Evolutionary conservation across 805 yeast genomes (phyloP), one percentile per base, ranked within the genome.

Genomic region (Dipodascopsis uninucleata): DNA sequence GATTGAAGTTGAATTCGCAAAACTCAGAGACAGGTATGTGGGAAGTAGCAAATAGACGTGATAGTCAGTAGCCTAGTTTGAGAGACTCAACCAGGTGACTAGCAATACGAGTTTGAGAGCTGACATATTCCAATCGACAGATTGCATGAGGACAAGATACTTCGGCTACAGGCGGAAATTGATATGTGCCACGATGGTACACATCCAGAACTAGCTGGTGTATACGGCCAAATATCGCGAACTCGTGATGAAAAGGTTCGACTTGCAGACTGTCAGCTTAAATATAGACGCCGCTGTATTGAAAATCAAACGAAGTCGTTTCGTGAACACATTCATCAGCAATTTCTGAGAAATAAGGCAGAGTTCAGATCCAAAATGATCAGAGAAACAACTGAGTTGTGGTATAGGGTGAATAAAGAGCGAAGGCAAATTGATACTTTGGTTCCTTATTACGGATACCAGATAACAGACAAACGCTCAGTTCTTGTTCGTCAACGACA

Each of bases 351-450:
- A 58, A 74, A 77, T 45, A 69, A 77, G 28, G 77, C 81, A 56
- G 94, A 87, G 59, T 64, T 75, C 36, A 82, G 87, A 50, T 73
- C 74, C 41, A 70, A 74, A 21, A 72, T 86, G 69, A 73, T 90
- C 37, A 71, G 77, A 47, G 73, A 77, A 5, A 84, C 95, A 3
- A 89, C 97, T 4, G 76, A 82, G 31, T 74, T 78, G 52, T 93
- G 97, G 97, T 90, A 90, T 68, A 82, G 84, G 55, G 84, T 89
- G 59, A 89, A 88, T 65, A 79, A 82, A 58, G 97, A 93, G 62
- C 74, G 97, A 57, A 74, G 94, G 52, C 79, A 79, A 35, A 74
- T 86, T 77, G 96, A 87, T 62, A 75, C 76, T 52, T 57, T 78
- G 39, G 67, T 70, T 39, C 72, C 82, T 34, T 70, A 74, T 49